These are phyloP conservation scores for Atkinsonella hypoxylon DNA, from an alignment of 2,329 filamentous ascomycete species.

Conservation along the genomic window DNA sequence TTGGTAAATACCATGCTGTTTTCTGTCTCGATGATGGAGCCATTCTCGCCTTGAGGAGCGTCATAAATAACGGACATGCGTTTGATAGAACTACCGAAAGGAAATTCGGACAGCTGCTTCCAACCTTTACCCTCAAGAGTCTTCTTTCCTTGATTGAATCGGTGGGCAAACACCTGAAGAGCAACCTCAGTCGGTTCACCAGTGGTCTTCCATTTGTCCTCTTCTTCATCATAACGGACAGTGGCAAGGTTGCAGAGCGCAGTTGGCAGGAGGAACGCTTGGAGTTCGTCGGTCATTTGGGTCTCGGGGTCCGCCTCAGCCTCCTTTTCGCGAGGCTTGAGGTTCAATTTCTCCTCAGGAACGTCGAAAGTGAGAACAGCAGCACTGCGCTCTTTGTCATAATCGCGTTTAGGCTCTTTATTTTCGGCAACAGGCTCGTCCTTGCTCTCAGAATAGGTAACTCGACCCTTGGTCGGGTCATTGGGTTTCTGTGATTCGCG, in stretches of 20 bases:
- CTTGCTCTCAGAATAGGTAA: constrained; percentile 32
- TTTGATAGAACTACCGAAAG: constrained; percentile 70
- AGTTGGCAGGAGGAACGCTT: constrained; percentile 40
- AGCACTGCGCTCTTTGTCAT: constrained; percentile 46
- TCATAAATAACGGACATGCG: constrained; percentile 69
- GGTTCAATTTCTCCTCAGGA: constrained; percentile 41
- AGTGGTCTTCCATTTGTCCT: constrained; percentile 50
- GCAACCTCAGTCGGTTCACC: constrained; percentile 68
- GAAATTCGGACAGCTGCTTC: constrained; percentile 57
- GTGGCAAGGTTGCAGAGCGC: constrained; percentile 56
- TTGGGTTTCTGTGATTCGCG: constrained; percentile 47
- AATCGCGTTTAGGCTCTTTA: constrained; percentile 37
- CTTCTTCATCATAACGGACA: constrained; percentile 41
- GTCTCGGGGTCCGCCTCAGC: constrained; percentile 25
- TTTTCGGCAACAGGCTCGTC: constrained; percentile 21
- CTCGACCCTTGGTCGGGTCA: constrained; percentile 46
- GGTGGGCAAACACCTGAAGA: constrained; percentile 61
- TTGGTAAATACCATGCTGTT: constrained; percentile 48
- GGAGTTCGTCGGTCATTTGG: constrained; percentile 36
- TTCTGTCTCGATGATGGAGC: constrained; percentile 25
- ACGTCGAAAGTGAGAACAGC: constrained; percentile 51
- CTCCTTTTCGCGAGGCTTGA: constrained; percentile 15
- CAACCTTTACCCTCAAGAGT: constrained; percentile 39
- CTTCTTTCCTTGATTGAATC: constrained; percentile 50
- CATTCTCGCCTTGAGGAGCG: constrained; percentile 27